Conservation (phyloP, 495 filamentous ascomycete species). For the Penicillium diatomitis region DNA sequence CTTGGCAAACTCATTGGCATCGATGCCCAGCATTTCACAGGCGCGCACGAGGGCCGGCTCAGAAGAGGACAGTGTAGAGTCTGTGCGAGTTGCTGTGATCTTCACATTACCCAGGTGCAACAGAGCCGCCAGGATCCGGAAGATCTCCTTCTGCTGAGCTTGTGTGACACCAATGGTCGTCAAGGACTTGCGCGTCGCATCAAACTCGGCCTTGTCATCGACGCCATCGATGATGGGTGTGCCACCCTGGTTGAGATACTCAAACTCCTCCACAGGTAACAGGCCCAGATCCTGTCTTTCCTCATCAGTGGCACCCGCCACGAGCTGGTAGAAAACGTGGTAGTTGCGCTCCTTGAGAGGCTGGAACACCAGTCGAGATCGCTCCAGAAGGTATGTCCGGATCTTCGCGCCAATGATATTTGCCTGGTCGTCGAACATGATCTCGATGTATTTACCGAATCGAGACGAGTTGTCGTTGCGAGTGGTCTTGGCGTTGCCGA, state of each 20-base stretch:
- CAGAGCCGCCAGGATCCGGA: slow-evolving; percentile 83
- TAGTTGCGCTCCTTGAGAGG: slow-evolving; percentile 97
- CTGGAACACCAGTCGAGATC: slow-evolving; percentile 96
- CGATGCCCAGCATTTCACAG: slow-evolving; percentile 80
- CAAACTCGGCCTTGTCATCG: slow-evolving; percentile 91
- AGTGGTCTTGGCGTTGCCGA: slow-evolving; percentile 98
- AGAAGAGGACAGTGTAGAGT: slow-evolving; percentile 68
- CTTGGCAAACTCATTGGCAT: slow-evolving; percentile 81
- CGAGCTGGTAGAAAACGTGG: slow-evolving; percentile 97
- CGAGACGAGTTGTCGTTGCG: slow-evolving; percentile 98
- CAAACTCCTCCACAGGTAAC: slow-evolving; percentile 77
- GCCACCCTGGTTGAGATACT: slow-evolving; percentile 94
- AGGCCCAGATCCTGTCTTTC: slow-evolving; percentile 72
- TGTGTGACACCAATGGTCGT: slow-evolving; percentile 77
- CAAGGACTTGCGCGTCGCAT: slow-evolving; percentile 76
- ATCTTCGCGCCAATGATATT: slow-evolving; percentile 98
- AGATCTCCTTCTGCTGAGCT: slow-evolving; percentile 71
- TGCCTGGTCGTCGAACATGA: slow-evolving; percentile 92
- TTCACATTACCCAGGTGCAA: slow-evolving; percentile 95
- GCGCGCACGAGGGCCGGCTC: slow-evolving; percentile 78
- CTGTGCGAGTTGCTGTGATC: slow-evolving; percentile 80
- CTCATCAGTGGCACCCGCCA: slow-evolving; percentile 82
- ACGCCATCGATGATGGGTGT: slow-evolving; percentile 85
- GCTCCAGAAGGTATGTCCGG: slow-evolving; percentile 87
- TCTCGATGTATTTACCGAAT: slow-evolving; percentile 99